phyloP scores from a whole-genome alignment of 225 moss, liverwort and hornwort genomes.

The Sphagnum contortum region DNA sequence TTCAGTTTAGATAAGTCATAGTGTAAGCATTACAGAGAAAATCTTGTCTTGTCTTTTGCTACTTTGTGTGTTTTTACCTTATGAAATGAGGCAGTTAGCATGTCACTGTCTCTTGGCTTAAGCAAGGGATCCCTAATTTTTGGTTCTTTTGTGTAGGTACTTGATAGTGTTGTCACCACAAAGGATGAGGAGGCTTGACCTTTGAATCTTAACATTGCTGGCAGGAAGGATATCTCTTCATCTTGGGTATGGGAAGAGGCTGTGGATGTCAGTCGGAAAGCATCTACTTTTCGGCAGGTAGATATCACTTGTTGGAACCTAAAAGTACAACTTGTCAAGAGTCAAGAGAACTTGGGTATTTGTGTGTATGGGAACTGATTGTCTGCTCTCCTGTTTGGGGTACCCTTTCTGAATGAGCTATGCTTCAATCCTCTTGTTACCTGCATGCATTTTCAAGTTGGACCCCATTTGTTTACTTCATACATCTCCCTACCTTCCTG shows the following conservation, averaged over 20 bases:
- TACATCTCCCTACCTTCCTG: not conserved
- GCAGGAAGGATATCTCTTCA: slow-evolving; percentile 46
- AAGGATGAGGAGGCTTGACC: slow-evolving; percentile 37
- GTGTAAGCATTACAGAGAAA: no score
- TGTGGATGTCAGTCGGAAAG: slow-evolving; percentile 11
- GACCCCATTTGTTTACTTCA: not conserved
- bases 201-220: slow-evolving; percentile 48
- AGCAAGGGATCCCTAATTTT: no score
- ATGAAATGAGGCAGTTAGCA: no score
- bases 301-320: not conserved
- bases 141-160: slow-evolving; percentile 13
- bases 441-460: not conserved
- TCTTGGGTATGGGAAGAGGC: slow-evolving; percentile 52
- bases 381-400: no score
- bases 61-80: no score
- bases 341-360: no score
- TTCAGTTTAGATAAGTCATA: no score
- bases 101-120: no score
- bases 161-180: slow-evolving; percentile 34
- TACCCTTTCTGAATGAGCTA: not conserved
- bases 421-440: not conserved
- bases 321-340: no score
- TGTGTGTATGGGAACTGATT: no score
- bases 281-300: slow-evolving; percentile 22
- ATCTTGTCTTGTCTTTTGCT: no score